Percentiles rank a stretch among this genome's conserved stretches.
Conservation (phyloP, 2,329 filamentous ascomycete species). For the Epichloe brachyelytri region DNA sequence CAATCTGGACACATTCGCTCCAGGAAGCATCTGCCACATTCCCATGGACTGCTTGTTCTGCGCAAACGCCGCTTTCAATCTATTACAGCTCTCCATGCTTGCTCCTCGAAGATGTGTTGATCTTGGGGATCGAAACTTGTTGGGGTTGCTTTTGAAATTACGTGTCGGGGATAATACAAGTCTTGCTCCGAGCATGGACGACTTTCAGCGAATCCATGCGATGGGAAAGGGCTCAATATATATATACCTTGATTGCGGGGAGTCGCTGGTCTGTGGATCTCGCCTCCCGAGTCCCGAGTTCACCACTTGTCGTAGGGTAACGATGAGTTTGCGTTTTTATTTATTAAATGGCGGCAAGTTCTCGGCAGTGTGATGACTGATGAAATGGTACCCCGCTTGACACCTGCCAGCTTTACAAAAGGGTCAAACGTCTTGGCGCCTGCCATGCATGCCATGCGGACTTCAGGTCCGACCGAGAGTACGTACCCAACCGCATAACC, state of each 20-base stretch:
- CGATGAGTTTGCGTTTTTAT: too few species aligned
- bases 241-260: background rate
- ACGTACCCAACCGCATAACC: too few species aligned
- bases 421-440: too few species aligned
- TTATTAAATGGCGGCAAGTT: too few species aligned
- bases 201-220: background rate
- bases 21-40: conserved; percentile 51
- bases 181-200: background rate
- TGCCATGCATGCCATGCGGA: too few species aligned
- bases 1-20: conserved; percentile 43
- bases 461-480: too few species aligned
- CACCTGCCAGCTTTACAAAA: too few species aligned
- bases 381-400: too few species aligned
- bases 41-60: conserved; percentile 39
- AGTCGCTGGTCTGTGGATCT: background rate
- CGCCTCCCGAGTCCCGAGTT: too few species aligned
- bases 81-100: conserved; percentile 32
- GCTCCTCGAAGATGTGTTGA: background rate
- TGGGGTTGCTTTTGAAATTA: background rate
- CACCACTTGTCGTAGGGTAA: too few species aligned
- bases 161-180: background rate
- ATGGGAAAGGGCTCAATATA: background rate
- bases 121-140: background rate
- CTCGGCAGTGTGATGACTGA: too few species aligned
- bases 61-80: conserved; percentile 35